Percentiles rank a stretch among this genome's conserved stretches.
Conservation (phyloP, 2,329 filamentous ascomycete species). For the Colletotrichum zoysiae region DNA sequence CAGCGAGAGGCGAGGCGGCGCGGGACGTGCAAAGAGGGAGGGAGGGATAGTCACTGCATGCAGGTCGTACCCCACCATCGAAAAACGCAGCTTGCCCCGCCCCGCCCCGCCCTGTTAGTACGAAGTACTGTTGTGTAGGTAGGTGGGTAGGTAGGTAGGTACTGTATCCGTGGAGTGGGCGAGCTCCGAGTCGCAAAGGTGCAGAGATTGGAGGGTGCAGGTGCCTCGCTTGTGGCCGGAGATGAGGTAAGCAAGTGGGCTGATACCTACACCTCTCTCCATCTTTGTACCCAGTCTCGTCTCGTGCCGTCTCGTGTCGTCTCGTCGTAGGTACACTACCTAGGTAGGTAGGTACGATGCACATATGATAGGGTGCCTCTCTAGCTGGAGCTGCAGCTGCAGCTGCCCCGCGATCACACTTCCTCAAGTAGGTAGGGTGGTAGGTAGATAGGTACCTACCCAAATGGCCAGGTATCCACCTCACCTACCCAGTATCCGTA, state of each 20-base stretch:
- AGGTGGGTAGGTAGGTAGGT: background rate
- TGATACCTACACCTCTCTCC: background rate
- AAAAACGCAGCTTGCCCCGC: conserved; percentile 35
- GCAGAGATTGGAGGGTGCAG: background rate
- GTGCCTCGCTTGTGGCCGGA: background rate
- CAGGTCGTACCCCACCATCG: conserved; percentile 42
- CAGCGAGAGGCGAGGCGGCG: conserved; percentile 21
- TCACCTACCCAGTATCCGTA: no score
- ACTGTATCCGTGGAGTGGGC: background rate
- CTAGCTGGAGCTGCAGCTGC: background rate
- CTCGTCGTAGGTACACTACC: no score
- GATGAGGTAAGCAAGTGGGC: conserved; percentile 15
- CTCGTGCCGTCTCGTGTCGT: no score
- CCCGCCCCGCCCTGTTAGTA: conserved; percentile 4
- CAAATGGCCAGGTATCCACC: background rate
- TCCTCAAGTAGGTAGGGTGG: no score
- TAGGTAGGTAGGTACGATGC: no score
- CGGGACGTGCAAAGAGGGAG: conserved; percentile 26
- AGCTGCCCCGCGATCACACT: conserved; percentile 23
- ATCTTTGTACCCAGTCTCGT: no score
- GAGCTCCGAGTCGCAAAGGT: background rate
- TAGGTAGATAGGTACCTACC: no score
- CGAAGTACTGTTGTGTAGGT: no score
- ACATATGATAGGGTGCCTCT: background rate
- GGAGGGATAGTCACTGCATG: background rate